Evolutionary conservation across 768 basidiomycete species (phyloP), one percentile per base, ranked within the genome.

Genomic region (Baorangia bicolor): DNA sequence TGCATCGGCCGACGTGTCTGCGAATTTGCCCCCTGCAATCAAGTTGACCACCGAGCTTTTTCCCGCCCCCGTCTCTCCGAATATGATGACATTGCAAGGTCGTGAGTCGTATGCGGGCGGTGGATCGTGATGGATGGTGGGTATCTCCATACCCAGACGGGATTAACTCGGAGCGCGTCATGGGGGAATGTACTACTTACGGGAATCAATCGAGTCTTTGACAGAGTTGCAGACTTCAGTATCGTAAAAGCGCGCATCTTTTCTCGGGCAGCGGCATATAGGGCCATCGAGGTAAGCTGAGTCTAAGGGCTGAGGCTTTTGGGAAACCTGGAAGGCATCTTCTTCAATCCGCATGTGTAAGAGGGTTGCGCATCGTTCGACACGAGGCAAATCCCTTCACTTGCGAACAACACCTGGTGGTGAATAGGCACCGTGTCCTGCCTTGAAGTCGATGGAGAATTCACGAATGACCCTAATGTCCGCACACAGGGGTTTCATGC

Each of bases 21-120:
- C 76, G 1, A 60, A 33, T 2, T 66, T 42, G 0, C 23, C 5
- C 11, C 67, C 68, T n/a, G 63, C 63, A 25, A 79, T 61, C 68
- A 79, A 60, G 60, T 78, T 79, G 58, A 78, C 61, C 30, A 77
- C 63, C 2, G 74, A 75, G 53, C 78, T 79, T 55, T 79, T 79
- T 2, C 73, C 72, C 8, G 46, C 37, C 16, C 68, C 68, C 11
- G 68, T 59, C 49, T 69, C 68, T 23, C 69, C 68, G 13, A 69
- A 71, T 45, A 69, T 58, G 41, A 69, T 34, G 48, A 71, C 62
- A 27, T 69, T 69, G 45, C 38, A 51, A 7, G 56, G 51, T 8
- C 51, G 56, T 5, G 59, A 53, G 40, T 64, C 45, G 28, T 64
- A 67, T 33, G 54, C 25, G 28, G 61, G 59, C 0, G 67, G 67